Evolutionary conservation across 805 yeast species (phyloP), one percentile per base, ranked within the genome.

Genomic region (Lachancea kluyveri): DNA sequence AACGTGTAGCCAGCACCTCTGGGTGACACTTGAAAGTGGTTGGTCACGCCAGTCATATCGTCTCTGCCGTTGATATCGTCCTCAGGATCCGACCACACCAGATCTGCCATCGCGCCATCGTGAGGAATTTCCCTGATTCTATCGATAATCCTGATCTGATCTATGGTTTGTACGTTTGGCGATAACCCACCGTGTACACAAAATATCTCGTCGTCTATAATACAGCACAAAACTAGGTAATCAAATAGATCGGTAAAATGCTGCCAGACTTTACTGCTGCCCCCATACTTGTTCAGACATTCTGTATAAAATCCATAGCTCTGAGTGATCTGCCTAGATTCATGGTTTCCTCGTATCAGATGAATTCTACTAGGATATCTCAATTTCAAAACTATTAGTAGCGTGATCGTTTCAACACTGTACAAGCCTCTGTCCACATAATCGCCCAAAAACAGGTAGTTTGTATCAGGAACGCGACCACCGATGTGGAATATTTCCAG

Each of bases 61-160:
- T 82, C 80, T 57, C 35, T 17, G 9, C 31, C 32, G 2, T 58
- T 58, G 29, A 65, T 67, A 35, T 81, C 84, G 19, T 83, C 81
- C 57, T 94, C 97, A 0, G 99, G 99, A 52, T 92, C 99, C 14
- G 92, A 79, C 99, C 99, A 92, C 12, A 92, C 97, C 30, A 92
- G 64, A 57, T 92, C 99, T 1, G 98, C 98, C 96, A 92, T 92
- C 10, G 96, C 95, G 0, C 99, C 99, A 55, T 92, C 98, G 47
- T 94, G 98, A 0, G 99, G 99, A 8, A 94, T 86, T 55, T 92
- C 99, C 43, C 79, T 74, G 53, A 87, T 90, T 37, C 99, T 58
- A 58, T 92, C 98, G 6, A 94, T 79, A 10, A 92, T 77, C 41
- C 82, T 69, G 31, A 92, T 85, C 43, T 94, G 96, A 53, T 92